Conservation (phyloP, 2,329 filamentous ascomycete species). For the Sporothrix mexicana region DNA sequence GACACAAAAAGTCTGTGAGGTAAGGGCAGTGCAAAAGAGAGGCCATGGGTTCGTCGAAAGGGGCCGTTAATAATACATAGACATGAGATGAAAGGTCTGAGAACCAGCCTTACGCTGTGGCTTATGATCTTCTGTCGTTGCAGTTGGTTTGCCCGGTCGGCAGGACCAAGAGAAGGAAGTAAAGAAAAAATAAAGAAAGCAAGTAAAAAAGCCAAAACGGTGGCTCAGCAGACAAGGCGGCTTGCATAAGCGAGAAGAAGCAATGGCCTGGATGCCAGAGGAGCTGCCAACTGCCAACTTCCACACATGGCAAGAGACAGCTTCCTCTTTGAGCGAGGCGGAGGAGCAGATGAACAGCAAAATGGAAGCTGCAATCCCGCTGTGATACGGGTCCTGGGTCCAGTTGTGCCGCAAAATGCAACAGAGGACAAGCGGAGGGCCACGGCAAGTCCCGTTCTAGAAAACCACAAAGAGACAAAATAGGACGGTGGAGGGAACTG, state of each 20-base stretch:
- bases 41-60: too few relatives aligned
- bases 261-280: not conserved
- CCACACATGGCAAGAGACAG: not conserved
- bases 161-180: not conserved
- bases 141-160: not conserved
- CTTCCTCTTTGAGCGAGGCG: not conserved
- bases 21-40: not conserved
- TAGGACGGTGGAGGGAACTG: not conserved
- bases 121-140: not conserved
- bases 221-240: not conserved
- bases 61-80: not conserved
- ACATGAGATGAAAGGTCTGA: not conserved
- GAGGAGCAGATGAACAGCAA: too few relatives aligned
- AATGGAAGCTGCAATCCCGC: not conserved
- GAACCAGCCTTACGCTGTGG: too few relatives aligned
- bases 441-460: constrained; percentile 12
- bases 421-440: not conserved
- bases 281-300: not conserved
- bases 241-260: not conserved
- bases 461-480: not conserved
- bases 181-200: not conserved
- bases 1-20: not conserved
- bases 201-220: too few relatives aligned
- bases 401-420: constrained; percentile 15
- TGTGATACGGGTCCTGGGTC: not conserved